Evolutionary conservation across 345 rosid species (phyloP), one percentile per base, ranked within the genome.

Genomic region (Aquilaria yunnanensis): DNA sequence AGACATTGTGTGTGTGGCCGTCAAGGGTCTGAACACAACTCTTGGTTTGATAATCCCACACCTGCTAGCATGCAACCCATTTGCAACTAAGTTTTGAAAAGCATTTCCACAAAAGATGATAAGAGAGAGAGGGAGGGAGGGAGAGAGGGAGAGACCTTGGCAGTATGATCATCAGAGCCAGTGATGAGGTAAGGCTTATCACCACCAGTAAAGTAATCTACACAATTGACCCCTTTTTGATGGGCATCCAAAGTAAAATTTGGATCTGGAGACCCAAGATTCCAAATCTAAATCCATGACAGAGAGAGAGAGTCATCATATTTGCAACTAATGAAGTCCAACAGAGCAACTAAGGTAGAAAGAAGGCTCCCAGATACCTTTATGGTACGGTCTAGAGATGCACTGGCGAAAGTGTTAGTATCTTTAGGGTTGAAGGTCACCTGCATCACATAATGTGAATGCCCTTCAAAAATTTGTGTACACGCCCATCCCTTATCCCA

Each of bases 401-500:
- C 98, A 75, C 96, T 91, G 47, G 98, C 98, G 75, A 95, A 95
- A 57, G 98, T 91, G 70, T 91, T 84, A 56, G 89, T 85, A 67
- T 91, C 97, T 73, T 85, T 87, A 34, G 98, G 98, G 72, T 87
- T 89, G 69, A 95, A 87, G 16, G 97, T 85, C 41, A 86, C 96
- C 80, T 95, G 98, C 99, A 95, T 95, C 63, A 95, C 98, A 85
- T 90, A 91, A 77, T 94, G 99, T 10, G 99, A 94, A 60, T 94
- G 99, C n/a, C 99, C 99, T 77, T 91, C 99, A 64, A 95, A 95
- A 50, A 89, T 84, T 67, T 85, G 96, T 69, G 93, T 80, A 68
- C 96, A 91, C 31, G 75, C 79, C 99, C 99, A 95, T 67, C 89
- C 91, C 75, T 91, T 91, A 72, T 95, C 99, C 99, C 99, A 95